A percentile compares a stretch with the other conserved stretches of the same genome.
phyloP scores from a whole-genome alignment of 352 stramenopile genomes.

The Pythium aristosporum region DNA sequence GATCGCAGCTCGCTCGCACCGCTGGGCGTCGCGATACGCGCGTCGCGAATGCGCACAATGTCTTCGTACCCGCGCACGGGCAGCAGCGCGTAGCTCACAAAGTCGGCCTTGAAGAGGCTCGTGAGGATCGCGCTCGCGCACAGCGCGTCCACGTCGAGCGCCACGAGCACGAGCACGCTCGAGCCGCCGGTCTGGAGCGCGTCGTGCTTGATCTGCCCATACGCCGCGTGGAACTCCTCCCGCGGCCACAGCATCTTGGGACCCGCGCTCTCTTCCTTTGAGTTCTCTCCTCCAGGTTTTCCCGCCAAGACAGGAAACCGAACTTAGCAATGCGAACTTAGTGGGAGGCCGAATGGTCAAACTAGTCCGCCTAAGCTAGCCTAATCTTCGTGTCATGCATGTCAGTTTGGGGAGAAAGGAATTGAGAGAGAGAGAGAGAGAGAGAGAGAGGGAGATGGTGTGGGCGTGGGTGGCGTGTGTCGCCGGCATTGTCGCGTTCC shows the following conservation, averaged over 20 bases:
- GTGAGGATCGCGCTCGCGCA: slow-evolving; percentile 94
- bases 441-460: slow-evolving; percentile 6
- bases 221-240: slow-evolving; percentile 84
- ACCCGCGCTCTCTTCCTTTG: neutral
- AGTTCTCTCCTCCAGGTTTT: neutral
- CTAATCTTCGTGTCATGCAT: neutral
- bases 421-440: slow-evolving; percentile 1
- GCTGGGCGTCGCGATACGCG: slow-evolving; percentile 44
- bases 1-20: slow-evolving; percentile 74
- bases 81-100: slow-evolving; percentile 74
- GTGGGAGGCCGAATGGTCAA: neutral
- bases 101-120: slow-evolving; percentile 64
- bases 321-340: slow-evolving; percentile 5
- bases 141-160: slow-evolving; percentile 94
- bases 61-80: slow-evolving; percentile 85
- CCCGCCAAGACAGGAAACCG: neutral
- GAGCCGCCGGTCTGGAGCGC: slow-evolving; percentile 64
- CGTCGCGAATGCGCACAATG: slow-evolving; percentile 71
- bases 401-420: neutral
- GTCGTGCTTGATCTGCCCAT: slow-evolving; percentile 80
- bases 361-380: neutral
- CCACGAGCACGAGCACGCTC: slow-evolving; percentile 92
- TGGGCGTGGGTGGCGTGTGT: slow-evolving; percentile 19
- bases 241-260: slow-evolving; percentile 76
- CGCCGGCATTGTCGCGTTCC: slow-evolving; percentile 23